phyloP scores from a whole-genome alignment of 2,329 filamentous ascomycete species.

The Fonsecaea pedrosoi region DNA sequence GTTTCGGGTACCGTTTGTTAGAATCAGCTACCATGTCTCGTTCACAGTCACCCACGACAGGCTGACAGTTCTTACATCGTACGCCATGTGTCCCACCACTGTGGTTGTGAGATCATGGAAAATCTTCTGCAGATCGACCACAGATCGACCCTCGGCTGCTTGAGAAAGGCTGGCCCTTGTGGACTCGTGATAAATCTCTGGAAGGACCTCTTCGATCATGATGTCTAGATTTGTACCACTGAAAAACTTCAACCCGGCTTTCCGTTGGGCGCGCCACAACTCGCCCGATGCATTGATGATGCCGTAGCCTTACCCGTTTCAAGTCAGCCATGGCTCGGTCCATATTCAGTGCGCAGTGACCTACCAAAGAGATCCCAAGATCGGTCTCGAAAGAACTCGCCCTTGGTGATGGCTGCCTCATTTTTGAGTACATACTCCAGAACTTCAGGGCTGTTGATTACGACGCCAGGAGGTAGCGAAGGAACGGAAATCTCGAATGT shows the following conservation, averaged over 20 bases:
- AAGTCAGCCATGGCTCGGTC: not conserved
- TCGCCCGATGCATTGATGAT: conserved; percentile 73
- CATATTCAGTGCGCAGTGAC: not conserved
- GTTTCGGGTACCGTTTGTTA: conserved; percentile 4
- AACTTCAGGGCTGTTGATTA: conserved; percentile 67
- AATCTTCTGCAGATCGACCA: conserved; percentile 64
- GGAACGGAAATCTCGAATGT: conserved; percentile 69
- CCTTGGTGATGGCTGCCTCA: conserved; percentile 67
- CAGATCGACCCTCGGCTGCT: conserved; percentile 39
- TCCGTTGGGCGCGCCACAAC: conserved; percentile 67
- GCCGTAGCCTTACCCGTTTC: conserved; percentile 58
- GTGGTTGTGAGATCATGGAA: conserved; percentile 70
- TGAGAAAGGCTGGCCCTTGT: conserved; percentile 51
- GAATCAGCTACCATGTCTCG: not conserved
- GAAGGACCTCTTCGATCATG: conserved; percentile 64
- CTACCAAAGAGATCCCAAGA: conserved; percentile 68
- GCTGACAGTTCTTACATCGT: conserved; percentile 54
- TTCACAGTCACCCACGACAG: not conserved
- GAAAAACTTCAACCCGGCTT: conserved; percentile 65
- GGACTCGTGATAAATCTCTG: conserved; percentile 56
- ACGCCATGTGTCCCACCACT: conserved; percentile 72
- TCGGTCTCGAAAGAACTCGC: conserved; percentile 65
- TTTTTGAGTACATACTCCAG: conserved; percentile 69
- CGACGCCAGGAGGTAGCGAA: conserved; percentile 66
- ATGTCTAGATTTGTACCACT: conserved; percentile 63